These are phyloP conservation scores for Coemansia sp. DNA, from an alignment of 192 early-diverging fungal genomes.

Conservation along the genomic window DNA sequence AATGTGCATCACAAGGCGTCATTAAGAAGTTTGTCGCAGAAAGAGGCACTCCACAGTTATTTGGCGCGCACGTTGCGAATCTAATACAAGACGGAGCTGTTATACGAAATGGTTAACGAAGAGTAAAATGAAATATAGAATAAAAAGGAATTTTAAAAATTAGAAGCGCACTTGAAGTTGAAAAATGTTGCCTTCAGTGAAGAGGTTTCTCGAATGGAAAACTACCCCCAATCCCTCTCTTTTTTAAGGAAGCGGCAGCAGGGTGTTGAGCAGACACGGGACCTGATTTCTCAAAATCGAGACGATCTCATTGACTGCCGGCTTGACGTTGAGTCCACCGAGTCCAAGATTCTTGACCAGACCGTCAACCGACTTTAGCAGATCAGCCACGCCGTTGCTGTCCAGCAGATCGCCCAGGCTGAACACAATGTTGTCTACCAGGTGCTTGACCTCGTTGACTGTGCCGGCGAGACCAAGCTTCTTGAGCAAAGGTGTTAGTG, in stretches of 20 bases:
- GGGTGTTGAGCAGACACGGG: conserved; percentile 43
- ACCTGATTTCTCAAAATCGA: conserved; percentile 43
- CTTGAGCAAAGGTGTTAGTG: conserved; percentile 42
- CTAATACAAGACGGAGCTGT: background rate
- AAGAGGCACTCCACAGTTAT: background rate
- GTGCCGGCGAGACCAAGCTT: conserved; percentile 41
- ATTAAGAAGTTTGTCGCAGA: conserved; percentile 12
- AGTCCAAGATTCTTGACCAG: conserved; percentile 38
- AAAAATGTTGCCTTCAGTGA: background rate
- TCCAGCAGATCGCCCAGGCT: conserved; percentile 35
- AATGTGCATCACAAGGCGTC: conserved; percentile 27
- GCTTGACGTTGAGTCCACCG: conserved; percentile 40
- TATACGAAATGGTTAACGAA: background rate
- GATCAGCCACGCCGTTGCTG: conserved; percentile 25
- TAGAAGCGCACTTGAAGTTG: background rate
- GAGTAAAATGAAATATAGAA: background rate
- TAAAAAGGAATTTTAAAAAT: background rate
- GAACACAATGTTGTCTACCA: conserved; percentile 38
- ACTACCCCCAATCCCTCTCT: too few species aligned
- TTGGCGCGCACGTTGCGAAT: background rate
- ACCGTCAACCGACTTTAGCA: conserved; percentile 29
- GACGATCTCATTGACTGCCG: conserved; percentile 32
- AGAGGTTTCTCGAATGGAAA: background rate
- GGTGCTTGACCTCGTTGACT: conserved; percentile 44
- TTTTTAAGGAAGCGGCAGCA: conserved; percentile 33